These are phyloP conservation scores for Penicillium parvum DNA, from an alignment of 495 filamentous ascomycete species.

Conservation along the genomic window DNA sequence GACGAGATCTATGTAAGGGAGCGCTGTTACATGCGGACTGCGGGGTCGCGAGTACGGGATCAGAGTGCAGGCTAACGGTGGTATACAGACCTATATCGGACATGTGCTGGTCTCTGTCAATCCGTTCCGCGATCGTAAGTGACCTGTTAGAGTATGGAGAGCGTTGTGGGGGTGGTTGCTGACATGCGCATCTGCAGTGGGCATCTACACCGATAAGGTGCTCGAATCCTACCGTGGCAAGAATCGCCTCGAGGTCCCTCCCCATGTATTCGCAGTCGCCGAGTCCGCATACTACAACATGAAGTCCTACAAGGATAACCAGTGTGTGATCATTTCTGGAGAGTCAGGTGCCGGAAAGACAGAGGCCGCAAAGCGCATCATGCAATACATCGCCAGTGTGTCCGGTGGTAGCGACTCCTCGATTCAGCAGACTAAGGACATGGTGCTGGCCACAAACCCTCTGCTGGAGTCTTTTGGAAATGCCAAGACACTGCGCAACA, in stretches of 20 bases:
- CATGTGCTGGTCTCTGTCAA: slow-evolving; percentile 99
- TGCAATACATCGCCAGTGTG: slow-evolving; percentile 99
- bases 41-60: slow-evolving; percentile 19
- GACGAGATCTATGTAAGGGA: slow-evolving; percentile 85
- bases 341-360: slow-evolving; percentile 99
- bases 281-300: slow-evolving; percentile 98
- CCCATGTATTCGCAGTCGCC: slow-evolving; percentile 96
- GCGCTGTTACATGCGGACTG: slow-evolving; percentile 9
- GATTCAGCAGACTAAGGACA: slow-evolving; percentile 97
- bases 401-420: slow-evolving; percentile 83
- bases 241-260: slow-evolving; percentile 92
- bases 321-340: slow-evolving; percentile 98
- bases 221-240: slow-evolving; percentile 90
- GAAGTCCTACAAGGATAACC: slow-evolving; percentile 99
- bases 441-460: slow-evolving; percentile 98
- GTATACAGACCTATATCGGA: slow-evolving; percentile 86
- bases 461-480: slow-evolving; percentile 97
- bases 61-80: slow-evolving; percentile 22
- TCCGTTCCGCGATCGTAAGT: slow-evolving; percentile 86
- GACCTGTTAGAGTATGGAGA: slow-evolving; percentile 8
- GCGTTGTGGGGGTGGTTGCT: slow-evolving; percentile 4
- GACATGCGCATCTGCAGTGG: slow-evolving; percentile 51
- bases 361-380: slow-evolving; percentile 97
- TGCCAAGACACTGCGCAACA: slow-evolving; percentile 95
- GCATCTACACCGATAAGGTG: slow-evolving; percentile 94